Base-by-base conservation (phyloP, 2,329 filamentous ascomycete genomes). In the Ceratocystis destructans region DNA sequence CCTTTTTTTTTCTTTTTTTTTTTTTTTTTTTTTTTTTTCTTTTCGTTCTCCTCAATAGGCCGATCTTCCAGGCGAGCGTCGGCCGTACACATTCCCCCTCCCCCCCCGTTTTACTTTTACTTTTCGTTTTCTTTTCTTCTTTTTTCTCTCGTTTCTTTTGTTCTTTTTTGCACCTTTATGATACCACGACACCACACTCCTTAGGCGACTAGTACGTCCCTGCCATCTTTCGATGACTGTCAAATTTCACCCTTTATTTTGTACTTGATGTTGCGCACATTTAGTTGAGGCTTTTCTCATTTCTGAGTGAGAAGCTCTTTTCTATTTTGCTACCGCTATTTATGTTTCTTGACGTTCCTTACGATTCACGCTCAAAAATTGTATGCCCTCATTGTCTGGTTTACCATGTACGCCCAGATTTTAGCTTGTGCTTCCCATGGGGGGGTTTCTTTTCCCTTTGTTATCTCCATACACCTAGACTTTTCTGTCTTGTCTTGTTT, bases 171-270 rank as follows among this genome's bases (percentile, higher is more conserved):
- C 53, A 33, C 25, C 25, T 57, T 57, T 5, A 57, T 17, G 53
- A 57, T 57, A 57, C 22, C 53, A 57, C 53, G 53, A 57, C 53
- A 57, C 25, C 25, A 57, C 53, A 57, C 25, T 33, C 53, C 53
- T 57, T 57, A 57, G 53, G 31, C 53, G 53, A 57, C 53, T 28
- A 28, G 53, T 57, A 57, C 25, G 31, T 17, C 31, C 31, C 25
- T 5, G n/a, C 17, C 53, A 57, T 57, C 25, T 57, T 22, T 57
- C 22, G 53, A 33, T 57, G 53, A 33, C 25, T 33, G 7, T 12
- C 17, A 7, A 17, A 31, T 57, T 28, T 15, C 17, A 5, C 31
- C 25, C 17, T 57, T 57, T 28, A 2, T n/a, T 57, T 17, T 31
- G 22, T 57, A 57, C 25, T 57, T 5, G 7, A 57, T 57, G 53